Base-by-base conservation (phyloP, 129 eudicot genomes). In the Dittrichia graveolens region DNA sequence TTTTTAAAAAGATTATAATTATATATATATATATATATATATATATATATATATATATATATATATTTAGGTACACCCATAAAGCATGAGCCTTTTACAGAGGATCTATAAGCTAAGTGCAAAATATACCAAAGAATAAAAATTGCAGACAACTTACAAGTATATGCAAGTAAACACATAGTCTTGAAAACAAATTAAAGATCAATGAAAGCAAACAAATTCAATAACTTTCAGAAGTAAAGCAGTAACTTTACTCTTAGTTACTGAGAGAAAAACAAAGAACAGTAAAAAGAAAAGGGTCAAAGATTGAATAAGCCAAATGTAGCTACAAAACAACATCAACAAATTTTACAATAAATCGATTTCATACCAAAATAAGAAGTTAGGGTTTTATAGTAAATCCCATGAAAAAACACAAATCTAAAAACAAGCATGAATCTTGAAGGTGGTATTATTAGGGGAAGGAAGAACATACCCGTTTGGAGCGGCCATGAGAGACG, bases 401-500 rank as follows among this genome's bases (percentile, higher is more conserved):
- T 67, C 65, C 75, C 12, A 37, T 35, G 45, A 68, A 68, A 68
- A 6, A 68, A 44, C 3, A 73, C 5, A 48, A 48, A 61, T 73
- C 50, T 8, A 35, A 11, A 38, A 37, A 19, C 14, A 16, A 6
- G 45, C 3, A 44, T 9, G 61, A 35, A 61, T 47, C 40, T 59
- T 73, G 12, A 1, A 61, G 44, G 19, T 24, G 4, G 72, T 35
- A 43, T 31, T 24, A 24, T 24, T 24, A 24, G 31, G 31, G 31
- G 31, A 24, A 24, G 31, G 61, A 55, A 48, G 72, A 41, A 61
- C 72, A 64, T 74, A 74, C 79, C 79, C 79, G 72, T 74, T 74
- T 3, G 79, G 71, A 64, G 79, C 72, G 7, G 79, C 79, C 79
- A 74, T 74, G 53, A 54, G 72, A 41, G 57, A 72, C 6, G 49